phyloP scores from a whole-genome alignment of 1,139 yeast species.

The Candida smagusa region DNA sequence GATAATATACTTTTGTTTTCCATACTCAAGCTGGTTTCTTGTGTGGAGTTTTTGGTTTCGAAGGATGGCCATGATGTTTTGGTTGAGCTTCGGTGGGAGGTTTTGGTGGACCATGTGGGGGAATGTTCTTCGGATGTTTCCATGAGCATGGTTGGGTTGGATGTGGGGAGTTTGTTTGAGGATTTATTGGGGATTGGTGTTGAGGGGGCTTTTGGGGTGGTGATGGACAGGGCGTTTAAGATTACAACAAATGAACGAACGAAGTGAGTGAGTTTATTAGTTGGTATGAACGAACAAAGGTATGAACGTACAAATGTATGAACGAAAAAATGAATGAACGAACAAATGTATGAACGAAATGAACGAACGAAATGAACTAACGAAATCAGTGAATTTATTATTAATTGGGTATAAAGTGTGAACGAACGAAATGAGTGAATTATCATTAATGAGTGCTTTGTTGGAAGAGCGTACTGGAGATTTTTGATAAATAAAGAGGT shows the following conservation, averaged over 20 bases:
- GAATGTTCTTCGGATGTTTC: constrained; percentile 1
- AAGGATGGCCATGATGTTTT: neutral
- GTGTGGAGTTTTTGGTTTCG: constrained; percentile 14
- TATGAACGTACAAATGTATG: no score
- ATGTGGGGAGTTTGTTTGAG: constrained; percentile 15
- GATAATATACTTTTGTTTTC: constrained; percentile 18
- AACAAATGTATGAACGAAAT: no score
- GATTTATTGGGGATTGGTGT: constrained; percentile 27
- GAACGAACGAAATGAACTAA: no score
- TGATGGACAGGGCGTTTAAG: constrained; percentile 16
- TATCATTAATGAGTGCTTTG: no score
- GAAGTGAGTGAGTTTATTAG: no score
- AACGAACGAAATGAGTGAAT: no score
- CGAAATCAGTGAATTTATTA: no score
- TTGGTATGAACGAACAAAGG: no score
- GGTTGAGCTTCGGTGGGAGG: constrained; percentile 25
- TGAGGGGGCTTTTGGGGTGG: constrained; percentile 20
- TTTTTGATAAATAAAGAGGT: no score
- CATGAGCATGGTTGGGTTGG: neutral
- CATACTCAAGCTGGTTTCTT: constrained; percentile 19
- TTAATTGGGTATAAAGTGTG: no score
- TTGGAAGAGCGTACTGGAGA: no score
- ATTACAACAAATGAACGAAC: neutral
- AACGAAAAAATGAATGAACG: no score
- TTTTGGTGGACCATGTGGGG: constrained; percentile 18